Conservation (phyloP, 208 protist genomes). For the Leishmania tarentolae region DNA sequence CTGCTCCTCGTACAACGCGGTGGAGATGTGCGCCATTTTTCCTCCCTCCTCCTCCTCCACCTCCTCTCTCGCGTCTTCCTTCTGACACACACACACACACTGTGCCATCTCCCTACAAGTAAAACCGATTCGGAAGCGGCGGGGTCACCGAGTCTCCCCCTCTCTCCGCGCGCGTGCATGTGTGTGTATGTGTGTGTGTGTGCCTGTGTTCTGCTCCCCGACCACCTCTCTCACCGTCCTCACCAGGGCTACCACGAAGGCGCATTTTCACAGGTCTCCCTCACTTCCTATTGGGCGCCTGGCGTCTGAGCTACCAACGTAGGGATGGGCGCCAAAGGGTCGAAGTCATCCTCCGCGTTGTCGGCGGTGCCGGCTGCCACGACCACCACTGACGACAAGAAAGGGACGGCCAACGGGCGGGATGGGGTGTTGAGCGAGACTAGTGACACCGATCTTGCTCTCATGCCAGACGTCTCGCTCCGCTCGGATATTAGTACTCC, state of each 20-base stretch:
- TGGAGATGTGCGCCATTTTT: neutral
- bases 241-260: neutral
- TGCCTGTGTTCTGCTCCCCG: neutral
- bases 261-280: neutral
- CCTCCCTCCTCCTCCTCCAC: neutral
- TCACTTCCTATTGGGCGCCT: neutral
- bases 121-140: neutral
- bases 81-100: neutral
- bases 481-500: constrained; percentile 39
- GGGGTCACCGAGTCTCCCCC: neutral
- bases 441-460: constrained; percentile 6
- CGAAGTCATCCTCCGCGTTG: neutral
- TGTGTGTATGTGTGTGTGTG: neutral
- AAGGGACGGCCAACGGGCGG: neutral
- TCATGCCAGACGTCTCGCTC: constrained; percentile 29
- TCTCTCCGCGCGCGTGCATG: neutral
- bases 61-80: neutral
- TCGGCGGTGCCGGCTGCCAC: neutral
- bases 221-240: neutral
- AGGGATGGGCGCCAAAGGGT: constrained; percentile 1
- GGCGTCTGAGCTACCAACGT: neutral
- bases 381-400: neutral
- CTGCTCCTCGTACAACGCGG: neutral
- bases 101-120: no score
- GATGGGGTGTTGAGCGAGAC: neutral